A percentile compares a stretch with the other conserved stretches of the same genome.
phyloP scores from a whole-genome alignment of 2,329 filamentous ascomycete species.

The Acephala macrosclerotiorum region DNA sequence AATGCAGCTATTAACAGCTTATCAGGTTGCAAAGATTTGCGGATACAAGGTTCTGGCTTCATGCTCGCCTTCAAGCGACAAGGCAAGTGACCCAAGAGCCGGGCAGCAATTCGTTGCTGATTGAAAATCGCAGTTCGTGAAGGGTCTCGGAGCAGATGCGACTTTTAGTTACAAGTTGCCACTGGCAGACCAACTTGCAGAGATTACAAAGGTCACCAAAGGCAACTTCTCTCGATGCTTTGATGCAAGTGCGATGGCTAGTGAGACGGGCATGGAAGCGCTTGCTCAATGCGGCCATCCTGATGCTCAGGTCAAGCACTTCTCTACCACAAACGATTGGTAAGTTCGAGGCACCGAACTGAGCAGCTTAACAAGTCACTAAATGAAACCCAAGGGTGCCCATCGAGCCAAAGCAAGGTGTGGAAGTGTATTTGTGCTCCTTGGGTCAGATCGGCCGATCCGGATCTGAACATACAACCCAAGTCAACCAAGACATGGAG shows the following conservation, averaged over 20 bases:
- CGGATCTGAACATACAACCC: slow-evolving; percentile 23
- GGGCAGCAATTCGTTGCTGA: neutral
- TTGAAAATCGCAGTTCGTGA: slow-evolving; percentile 36
- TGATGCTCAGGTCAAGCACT: slow-evolving; percentile 40
- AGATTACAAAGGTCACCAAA: slow-evolving; percentile 44
- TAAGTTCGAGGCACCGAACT: slow-evolving; percentile 28
- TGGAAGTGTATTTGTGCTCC: slow-evolving; percentile 28
- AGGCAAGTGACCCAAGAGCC: slow-evolving; percentile 17
- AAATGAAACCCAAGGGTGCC: slow-evolving; percentile 24
- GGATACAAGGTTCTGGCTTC: slow-evolving; percentile 49
- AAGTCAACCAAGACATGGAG: slow-evolving; percentile 30
- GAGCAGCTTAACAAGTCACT: neutral
- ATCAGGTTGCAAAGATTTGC: slow-evolving; percentile 45
- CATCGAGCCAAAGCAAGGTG: slow-evolving; percentile 27
- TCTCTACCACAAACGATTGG: slow-evolving; percentile 47
- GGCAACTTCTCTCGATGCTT: slow-evolving; percentile 46
- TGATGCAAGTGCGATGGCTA: slow-evolving; percentile 44
- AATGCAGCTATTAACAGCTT: neutral
- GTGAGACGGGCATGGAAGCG: slow-evolving; percentile 43
- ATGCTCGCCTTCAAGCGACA: slow-evolving; percentile 44
- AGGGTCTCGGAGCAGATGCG: slow-evolving; percentile 44
- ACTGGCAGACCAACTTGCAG: slow-evolving; percentile 43
- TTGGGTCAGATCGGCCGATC: slow-evolving; percentile 34
- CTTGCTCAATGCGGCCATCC: slow-evolving; percentile 38
- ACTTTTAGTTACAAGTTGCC: slow-evolving; percentile 44